phyloP scores from a whole-genome alignment of 2,329 filamentous ascomycete species.

The Ophiostoma fasciatum region DNA sequence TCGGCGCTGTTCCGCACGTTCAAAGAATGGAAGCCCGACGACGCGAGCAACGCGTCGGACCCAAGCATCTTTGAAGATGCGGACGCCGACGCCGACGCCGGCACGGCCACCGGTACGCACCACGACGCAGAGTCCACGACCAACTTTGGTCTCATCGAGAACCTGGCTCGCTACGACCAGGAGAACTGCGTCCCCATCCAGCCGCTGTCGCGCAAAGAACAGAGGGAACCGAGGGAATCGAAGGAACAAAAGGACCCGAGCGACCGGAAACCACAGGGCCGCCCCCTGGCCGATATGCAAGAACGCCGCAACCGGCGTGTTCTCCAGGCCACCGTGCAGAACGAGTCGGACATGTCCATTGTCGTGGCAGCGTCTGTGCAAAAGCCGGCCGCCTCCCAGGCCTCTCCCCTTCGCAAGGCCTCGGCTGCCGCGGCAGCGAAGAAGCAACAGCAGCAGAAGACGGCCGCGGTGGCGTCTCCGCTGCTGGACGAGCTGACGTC shows the following conservation, averaged over 20 bases:
- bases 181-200: constrained; percentile 6
- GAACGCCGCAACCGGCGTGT: constrained; percentile 1
- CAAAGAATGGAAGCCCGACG: constrained; percentile 12
- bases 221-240: too few species aligned
- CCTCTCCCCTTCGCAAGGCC: constrained; percentile 4
- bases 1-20: constrained; percentile 13
- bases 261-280: too few species aligned
- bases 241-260: too few species aligned
- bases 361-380: constrained; percentile 5
- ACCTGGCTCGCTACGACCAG: constrained; percentile 6
- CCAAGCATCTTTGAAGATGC: constrained; percentile 3
- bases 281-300: background rate
- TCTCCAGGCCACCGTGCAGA: constrained; percentile 12
- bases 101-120: background rate
- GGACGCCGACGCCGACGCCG: background rate
- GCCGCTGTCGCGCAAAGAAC: background rate
- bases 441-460: background rate
- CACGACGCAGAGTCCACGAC: constrained; percentile 7
- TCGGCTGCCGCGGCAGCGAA: background rate
- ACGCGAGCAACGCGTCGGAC: constrained; percentile 5
- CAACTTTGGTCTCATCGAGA: constrained; percentile 10
- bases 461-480: background rate
- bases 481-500: constrained; percentile 6
- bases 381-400: background rate
- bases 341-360: constrained; percentile 12